A percentile compares a stretch with the other conserved stretches of the same genome.
Conservation (phyloP, 371 early-diverging fungal species). For the Rhizopus delemar region DNA sequence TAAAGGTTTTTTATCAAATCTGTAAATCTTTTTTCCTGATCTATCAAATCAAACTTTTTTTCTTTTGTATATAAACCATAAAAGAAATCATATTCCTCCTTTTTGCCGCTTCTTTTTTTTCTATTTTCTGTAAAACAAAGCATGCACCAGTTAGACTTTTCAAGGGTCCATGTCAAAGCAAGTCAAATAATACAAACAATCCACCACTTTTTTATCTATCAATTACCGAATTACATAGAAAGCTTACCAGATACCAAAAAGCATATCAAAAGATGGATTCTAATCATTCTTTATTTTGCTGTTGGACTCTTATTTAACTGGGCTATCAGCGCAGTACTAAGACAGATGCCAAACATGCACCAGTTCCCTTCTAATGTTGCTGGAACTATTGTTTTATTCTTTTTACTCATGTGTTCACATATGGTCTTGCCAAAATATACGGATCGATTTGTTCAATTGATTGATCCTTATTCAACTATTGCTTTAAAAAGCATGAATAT, state of each 20-base stretch:
- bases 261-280: conserved; percentile 14
- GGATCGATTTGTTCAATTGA: conserved; percentile 18
- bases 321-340: conserved; percentile 24
- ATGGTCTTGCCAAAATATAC: conserved; percentile 17
- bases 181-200: not conserved
- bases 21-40: too few relatives aligned
- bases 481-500: conserved; percentile 33
- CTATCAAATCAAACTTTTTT: too few relatives aligned
- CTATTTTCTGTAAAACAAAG: too few relatives aligned
- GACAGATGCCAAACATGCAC: conserved; percentile 28
- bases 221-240: conserved; percentile 20
- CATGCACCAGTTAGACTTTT: too few relatives aligned
- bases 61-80: too few relatives aligned
- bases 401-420: conserved; percentile 19
- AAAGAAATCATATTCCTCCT: too few relatives aligned
- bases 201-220: conserved; percentile 6
- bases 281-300: conserved; percentile 17
- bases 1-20: too few relatives aligned
- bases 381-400: conserved; percentile 31
- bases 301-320: conserved; percentile 25
- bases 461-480: conserved; percentile 32
- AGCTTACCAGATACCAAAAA: conserved; percentile 19
- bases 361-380: conserved; percentile 34
- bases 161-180: not conserved
- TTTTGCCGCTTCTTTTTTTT: too few relatives aligned